Evolutionary conservation across 2,329 filamentous ascomycete species (phyloP).

Genomic region (Ceratocystis albifundus): DNA sequence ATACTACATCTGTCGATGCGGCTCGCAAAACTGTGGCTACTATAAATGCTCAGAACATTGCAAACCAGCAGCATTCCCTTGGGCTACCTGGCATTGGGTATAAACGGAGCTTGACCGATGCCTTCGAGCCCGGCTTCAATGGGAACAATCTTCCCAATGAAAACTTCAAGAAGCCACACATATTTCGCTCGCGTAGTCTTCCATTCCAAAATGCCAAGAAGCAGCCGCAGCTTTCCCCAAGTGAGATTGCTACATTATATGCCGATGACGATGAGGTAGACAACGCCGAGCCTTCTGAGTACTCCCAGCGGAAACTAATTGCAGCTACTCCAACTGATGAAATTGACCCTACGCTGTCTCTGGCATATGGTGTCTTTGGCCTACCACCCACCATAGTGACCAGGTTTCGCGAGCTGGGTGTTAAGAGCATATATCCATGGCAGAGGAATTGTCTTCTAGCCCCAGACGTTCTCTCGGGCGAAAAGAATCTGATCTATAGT

Average conservation of each 20-base stretch:
- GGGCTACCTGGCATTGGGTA: conserved; percentile 11
- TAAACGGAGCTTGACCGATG: conserved; percentile 18
- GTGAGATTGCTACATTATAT: conserved; percentile 35
- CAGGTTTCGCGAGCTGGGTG: conserved; percentile 56
- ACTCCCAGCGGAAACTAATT: conserved; percentile 44
- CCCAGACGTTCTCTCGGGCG: conserved; percentile 52
- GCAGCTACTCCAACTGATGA: conserved; percentile 43
- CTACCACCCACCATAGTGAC: conserved; percentile 48
- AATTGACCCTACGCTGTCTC: conserved; percentile 44
- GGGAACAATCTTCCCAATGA: background rate
- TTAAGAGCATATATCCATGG: conserved; percentile 66
- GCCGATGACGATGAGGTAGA: conserved; percentile 16
- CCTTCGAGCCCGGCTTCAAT: conserved; percentile 14
- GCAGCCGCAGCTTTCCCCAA: conserved; percentile 32
- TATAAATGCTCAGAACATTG: background rate
- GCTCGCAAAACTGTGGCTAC: conserved; percentile 7
- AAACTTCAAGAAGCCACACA: background rate
- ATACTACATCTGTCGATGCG: conserved; percentile 21
- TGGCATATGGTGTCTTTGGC: conserved; percentile 52
- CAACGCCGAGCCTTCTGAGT: conserved; percentile 35
- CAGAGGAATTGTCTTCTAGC: conserved; percentile 62
- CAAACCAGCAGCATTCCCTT: background rate
- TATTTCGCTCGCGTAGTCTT: conserved; percentile 2
- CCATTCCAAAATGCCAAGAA: conserved; percentile 9
- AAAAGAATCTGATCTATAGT: conserved; percentile 64